Conservation (phyloP, 306 rosid species). For the Medicago ruthenica region DNA sequence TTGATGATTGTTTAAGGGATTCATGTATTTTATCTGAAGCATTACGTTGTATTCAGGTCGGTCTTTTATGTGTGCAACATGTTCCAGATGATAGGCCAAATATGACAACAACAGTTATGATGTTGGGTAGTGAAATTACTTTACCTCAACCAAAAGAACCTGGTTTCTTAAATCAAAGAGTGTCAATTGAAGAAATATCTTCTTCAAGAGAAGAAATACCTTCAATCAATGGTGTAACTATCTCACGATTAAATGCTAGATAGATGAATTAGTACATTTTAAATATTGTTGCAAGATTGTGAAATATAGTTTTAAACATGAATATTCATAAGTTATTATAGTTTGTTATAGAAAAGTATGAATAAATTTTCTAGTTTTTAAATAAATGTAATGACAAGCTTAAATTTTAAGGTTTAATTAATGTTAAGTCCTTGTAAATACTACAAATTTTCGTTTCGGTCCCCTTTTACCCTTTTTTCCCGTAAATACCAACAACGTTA, state of each 20-base stretch:
- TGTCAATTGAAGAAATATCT: not conserved
- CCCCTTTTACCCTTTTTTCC: too few species aligned
- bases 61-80: slow-evolving; percentile 58
- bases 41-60: slow-evolving; percentile 50
- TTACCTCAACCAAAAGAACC: slow-evolving; percentile 41
- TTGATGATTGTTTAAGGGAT: slow-evolving; percentile 22
- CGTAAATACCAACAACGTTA: too few species aligned
- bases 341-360: too few species aligned
- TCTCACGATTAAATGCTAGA: not conserved
- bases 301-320: too few species aligned
- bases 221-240: not conserved
- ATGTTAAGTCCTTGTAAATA: too few species aligned
- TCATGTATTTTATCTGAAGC: slow-evolving; percentile 7
- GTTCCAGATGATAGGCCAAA: slow-evolving; percentile 50
- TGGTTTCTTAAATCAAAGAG: not conserved
- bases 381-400: too few species aligned
- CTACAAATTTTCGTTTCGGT: too few species aligned
- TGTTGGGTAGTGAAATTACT: slow-evolving; percentile 46
- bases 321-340: too few species aligned
- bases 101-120: slow-evolving; percentile 47
- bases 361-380: too few species aligned
- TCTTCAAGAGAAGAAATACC: too few species aligned
- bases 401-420: too few species aligned
- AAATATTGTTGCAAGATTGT: too few species aligned
- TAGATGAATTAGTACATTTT: not conserved